Base-by-base conservation (phyloP, 805 yeast genomes). In the Yarrowia alimentaria region DNA sequence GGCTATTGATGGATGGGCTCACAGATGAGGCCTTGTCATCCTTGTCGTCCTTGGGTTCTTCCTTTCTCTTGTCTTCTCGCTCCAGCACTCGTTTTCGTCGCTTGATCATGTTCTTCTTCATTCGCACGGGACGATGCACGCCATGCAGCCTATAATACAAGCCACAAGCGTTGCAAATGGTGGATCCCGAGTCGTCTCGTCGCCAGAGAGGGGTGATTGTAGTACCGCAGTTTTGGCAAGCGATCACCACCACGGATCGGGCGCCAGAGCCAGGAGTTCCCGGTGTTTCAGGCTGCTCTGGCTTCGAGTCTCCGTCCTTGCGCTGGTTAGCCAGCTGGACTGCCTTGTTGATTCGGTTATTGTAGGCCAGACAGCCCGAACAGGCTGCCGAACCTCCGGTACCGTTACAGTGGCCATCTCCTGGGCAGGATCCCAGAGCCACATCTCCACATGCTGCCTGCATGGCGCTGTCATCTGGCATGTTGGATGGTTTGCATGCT, bases 131-230 rank as follows among this genome's bases (percentile, higher is more conserved):
- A 43, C 95, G 71, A 59, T 83, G 89, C 30, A 71, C 71, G 0
- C 91, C 90, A 61, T 85, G 94, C 33, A 87, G 72, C 53, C 80
- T 71, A 64, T 79, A 81, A 64, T 86, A 87, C 22, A 87, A 67
- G 11, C 74, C 95, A 68, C 95, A 86, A 0, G 95, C 95, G 61
- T 86, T 86, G 70, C 95, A 86, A 18, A 87, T 85, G 19, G 89
- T 83, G 59, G 85, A 81, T 4, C 95, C 95, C 5, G 73, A 73
- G 56, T 80, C 89, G 62, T 85, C 90, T 55, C 95, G 71, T 62
- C 95, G 74, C 95, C 95, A 86, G 10, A 86, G 68, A 0, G 95
- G 95, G 0, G 95, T 86, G 52, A 84, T 83, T 1, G 93, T 86
- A 10, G 93, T 83, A 3, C 81, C 81, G 67, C 95, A 86, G 68